Base-by-base conservation (phyloP, 1,284 basidiomycete genomes). In the Sparassis latifolia region DNA sequence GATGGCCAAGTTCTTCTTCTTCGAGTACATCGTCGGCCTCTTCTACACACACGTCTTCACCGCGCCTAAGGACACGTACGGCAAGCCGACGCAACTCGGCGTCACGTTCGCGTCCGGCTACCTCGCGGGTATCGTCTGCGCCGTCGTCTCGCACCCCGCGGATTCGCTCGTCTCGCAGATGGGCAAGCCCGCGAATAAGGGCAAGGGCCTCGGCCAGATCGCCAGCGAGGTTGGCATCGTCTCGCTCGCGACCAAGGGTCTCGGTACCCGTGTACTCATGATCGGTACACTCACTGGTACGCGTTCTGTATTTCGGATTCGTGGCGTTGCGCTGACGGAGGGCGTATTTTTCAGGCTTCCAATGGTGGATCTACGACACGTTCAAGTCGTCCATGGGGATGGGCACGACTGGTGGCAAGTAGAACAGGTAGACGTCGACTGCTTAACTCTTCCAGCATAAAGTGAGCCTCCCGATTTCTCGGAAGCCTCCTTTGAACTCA, bases 1-100 rank as follows among this genome's bases (percentile, higher is more conserved):
- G 56, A 89, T 90, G 87, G 86, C 87, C 71, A 90, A 90, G 69
- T 90, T 90, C 79, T 86, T 77, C 80, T 86, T 84, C 80, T 90
- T 83, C 66, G 87, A 90, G 69, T 81, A 81, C 75, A 88, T 86
- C 59, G 87, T 83, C 62, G 71, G 78, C 59, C 58, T 84, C 56
- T 89, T 90, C 77, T 90, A 90, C 73, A 82, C 77, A 47, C 77
- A 83, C 63, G 79, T 86, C 65, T 82, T 89, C 71, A 80, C 85
- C 46, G 69, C 74, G 53, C 85, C 86, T 59, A 90, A 89, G 69
- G 79, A 86, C 10, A 72, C 74, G 5, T 90, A 90, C 69, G 61
- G 72, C 68, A 80, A 87, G 72, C 62, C 70, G 48, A 89, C 84
- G 28, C 87, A 90, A 64, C 84, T 90, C 60, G 86, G 86, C 55